phyloP scores from a whole-genome alignment of 2,329 filamentous ascomycete genomes.

The Colletotrichum eleusines region DNA sequence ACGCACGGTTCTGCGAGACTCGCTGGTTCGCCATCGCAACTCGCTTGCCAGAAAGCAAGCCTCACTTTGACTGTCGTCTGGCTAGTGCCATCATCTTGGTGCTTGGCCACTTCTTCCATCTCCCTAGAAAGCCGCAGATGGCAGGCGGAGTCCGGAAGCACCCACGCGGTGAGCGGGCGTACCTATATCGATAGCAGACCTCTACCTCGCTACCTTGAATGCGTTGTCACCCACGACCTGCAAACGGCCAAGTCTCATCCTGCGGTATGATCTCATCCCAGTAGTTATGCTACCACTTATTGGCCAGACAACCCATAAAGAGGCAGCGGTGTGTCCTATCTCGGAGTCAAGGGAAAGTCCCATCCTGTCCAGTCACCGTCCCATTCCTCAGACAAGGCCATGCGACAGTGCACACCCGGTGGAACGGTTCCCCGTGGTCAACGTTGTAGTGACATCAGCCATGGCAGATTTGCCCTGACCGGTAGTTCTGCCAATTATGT shows the following conservation, averaged over 20 bases:
- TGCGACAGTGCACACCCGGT: conserved; percentile 26
- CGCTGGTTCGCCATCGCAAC: conserved; percentile 26
- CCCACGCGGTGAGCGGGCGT: conserved; percentile 22
- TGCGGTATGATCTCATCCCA: conserved; percentile 32
- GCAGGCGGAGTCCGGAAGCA: conserved; percentile 25
- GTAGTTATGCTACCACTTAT: conserved; percentile 10
- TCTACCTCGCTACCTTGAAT: conserved; percentile 12
- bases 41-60: conserved; percentile 19
- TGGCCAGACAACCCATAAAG: conserved; percentile 5
- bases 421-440: conserved; percentile 34
- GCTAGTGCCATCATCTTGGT: conserved; percentile 16
- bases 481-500: conserved; percentile 6
- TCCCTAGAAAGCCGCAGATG: not conserved
- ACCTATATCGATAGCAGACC: too few species aligned
- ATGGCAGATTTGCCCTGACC: conserved; percentile 4
- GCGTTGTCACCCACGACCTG: conserved; percentile 2
- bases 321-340: conserved; percentile 31
- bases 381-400: conserved; percentile 27
- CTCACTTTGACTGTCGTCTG: conserved; percentile 17
- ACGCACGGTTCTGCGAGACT: conserved; percentile 28
- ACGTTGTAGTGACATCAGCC: conserved; percentile 33
- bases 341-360: conserved; percentile 13
- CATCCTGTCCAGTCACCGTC: conserved; percentile 26
- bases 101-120: conserved; percentile 4
- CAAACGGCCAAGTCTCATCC: conserved; percentile 6